Evolutionary conservation across 345 rosid genomes (phyloP).

Genomic region (Murraya koenigii): DNA sequence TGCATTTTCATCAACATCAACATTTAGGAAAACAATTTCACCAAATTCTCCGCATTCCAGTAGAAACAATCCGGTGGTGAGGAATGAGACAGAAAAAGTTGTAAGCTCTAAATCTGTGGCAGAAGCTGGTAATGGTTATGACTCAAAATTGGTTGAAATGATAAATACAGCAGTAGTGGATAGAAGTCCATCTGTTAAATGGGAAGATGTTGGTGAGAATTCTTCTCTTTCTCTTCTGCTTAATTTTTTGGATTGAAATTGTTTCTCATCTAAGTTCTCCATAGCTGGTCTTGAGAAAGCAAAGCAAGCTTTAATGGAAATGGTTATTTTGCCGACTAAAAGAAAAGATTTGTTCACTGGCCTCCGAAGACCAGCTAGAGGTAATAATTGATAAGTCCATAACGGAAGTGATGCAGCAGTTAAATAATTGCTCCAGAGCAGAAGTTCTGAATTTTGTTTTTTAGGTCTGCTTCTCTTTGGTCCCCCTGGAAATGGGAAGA

Average conservation of each 20-base stretch:
- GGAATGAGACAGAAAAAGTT: slow-evolving; percentile 43
- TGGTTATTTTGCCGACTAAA: slow-evolving; percentile 93
- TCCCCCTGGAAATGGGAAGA: slow-evolving; percentile 98
- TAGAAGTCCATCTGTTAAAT: slow-evolving; percentile 89
- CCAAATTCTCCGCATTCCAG: slow-evolving; percentile 38
- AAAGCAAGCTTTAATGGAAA: slow-evolving; percentile 89
- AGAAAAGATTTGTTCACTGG: slow-evolving; percentile 96
- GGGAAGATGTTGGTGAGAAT: slow-evolving; percentile 96
- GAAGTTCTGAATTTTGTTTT: slow-evolving; percentile 16
- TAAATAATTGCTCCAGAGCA: slow-evolving; percentile 5
- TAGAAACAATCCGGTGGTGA: slow-evolving; percentile 29
- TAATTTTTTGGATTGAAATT: slow-evolving; percentile 5
- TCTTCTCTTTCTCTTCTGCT: neutral
- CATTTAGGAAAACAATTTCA: slow-evolving; percentile 30
- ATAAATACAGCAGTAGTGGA: slow-evolving; percentile 87
- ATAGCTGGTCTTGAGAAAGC: slow-evolving; percentile 98
- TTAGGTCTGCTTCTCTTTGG: slow-evolving; percentile 95
- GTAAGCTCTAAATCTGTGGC: slow-evolving; percentile 44
- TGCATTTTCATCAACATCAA: slow-evolving; percentile 53
- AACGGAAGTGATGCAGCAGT: neutral
- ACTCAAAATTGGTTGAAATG: slow-evolving; percentile 78
- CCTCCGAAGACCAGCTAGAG: slow-evolving; percentile 92
- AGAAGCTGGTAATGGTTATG: slow-evolving; percentile 62
- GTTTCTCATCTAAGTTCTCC: slow-evolving; percentile 20
- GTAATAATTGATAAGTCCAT: slow-evolving; percentile 33